phyloP scores from a whole-genome alignment of 1,139 yeast species.

The Geotrichum fermentans region DNA sequence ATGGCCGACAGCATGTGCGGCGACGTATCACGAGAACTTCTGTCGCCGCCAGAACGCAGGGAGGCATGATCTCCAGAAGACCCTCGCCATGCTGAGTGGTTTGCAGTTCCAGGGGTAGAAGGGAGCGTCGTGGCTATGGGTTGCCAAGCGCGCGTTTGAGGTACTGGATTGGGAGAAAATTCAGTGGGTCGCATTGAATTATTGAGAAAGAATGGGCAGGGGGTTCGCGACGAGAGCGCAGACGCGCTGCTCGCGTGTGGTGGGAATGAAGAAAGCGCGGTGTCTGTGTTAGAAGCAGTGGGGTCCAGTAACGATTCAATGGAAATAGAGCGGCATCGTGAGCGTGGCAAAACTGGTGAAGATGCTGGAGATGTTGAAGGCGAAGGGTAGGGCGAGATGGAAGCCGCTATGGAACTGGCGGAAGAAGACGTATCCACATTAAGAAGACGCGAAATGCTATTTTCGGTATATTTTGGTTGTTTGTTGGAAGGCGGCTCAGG shows the following conservation, averaged over 20 bases:
- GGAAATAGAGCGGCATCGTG: neutral
- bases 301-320: slow-evolving; percentile 3
- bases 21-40: neutral
- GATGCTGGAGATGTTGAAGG: too few relatives aligned
- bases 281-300: neutral
- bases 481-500: neutral
- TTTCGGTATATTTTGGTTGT: neutral
- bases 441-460: slow-evolving; percentile 1
- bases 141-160: too few relatives aligned
- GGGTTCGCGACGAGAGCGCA: too few relatives aligned
- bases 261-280: too few relatives aligned
- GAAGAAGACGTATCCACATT: neutral
- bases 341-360: neutral
- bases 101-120: too few relatives aligned
- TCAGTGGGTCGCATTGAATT: too few relatives aligned
- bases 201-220: too few relatives aligned
- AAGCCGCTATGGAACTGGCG: neutral
- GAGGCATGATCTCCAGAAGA: too few relatives aligned
- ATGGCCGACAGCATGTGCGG: neutral
- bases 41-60: neutral
- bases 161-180: too few relatives aligned
- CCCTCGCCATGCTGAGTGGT: too few relatives aligned
- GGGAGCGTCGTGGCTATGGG: too few relatives aligned
- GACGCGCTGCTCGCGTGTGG: too few relatives aligned
- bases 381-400: neutral